Evolutionary conservation across 2,329 filamentous ascomycete species (phyloP), one percentile per base, ranked within the genome.

Genomic region (Albifimbria verrucaria): DNA sequence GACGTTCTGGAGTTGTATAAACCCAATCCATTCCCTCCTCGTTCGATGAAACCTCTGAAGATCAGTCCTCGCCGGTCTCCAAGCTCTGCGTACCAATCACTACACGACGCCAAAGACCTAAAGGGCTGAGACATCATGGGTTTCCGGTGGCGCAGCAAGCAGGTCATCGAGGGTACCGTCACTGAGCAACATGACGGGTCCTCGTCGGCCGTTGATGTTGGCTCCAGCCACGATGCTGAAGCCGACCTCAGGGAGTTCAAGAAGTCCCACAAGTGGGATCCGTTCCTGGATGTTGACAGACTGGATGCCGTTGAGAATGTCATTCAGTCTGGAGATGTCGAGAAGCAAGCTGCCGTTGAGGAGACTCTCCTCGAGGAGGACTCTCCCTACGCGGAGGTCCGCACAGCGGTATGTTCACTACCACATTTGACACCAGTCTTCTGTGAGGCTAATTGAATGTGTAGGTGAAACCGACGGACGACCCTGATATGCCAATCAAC

Each of bases 211-310:
- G 32, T 39, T 39, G 32, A 39, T 39, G 32, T 39, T 39, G 32
- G 32, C 11, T 45, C 53, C 18, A 57, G 52, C 22, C 49, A 52
- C 41, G 54, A 57, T 44, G 51, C 55, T 26, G 64, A 68, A 42
- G 55, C 52, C 24, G 65, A 69, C 53, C 61, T 75, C 48, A 69
- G 70, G 48, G 62, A 75, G 45, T 75, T 82, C 57, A 73, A 77
- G 59, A 69, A 74, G 50, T 73, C 78, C 55, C 80, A 83, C 59
- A 72, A 76, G 49, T 81, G 78, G 72, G 81, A 85, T 61, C 80
- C 80, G 44, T 83, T 83, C 55, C 62, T 85, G 52, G 77, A 78
- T 2, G 65, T 78, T 39, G 77, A 81, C 48, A 73, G 80, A 23
- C 71, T 77, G 45, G 74, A 81, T n/a, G 75, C 72, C 54, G 72